Evolutionary conservation across 2,329 filamentous ascomycete genomes (phyloP), one percentile per base, ranked within the genome.

Genomic region (Talaromyces marneffei): DNA sequence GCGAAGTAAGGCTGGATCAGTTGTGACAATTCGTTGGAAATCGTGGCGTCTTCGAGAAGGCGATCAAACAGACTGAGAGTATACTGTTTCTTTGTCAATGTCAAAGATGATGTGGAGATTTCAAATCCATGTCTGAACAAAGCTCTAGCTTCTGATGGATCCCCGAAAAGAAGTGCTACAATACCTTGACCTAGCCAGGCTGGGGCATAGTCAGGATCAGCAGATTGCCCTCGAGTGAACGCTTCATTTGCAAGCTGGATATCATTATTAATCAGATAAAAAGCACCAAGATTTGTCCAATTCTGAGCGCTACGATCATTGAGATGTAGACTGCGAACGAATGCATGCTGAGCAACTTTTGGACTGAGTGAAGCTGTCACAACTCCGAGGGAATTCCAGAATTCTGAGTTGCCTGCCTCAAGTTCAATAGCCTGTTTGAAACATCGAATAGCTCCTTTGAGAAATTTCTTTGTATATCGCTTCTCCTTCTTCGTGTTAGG

Each of bases 381-480:
- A 3, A 97, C 91, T 55, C 93, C 94, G 2, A 99, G 82, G 0
- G 94, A 88, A 71, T 97, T 97, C 94, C 94, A 99, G 74, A 97
- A 97, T 67, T 97, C 93, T 0, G 91, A 81, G 71, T 97, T 99
- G 57, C 92, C 90, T 6, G 92, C 90, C 74, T 99, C 95, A 1
- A 97, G 82, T 75, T 97, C 94, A 66, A 99, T 99, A 0, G 94
- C 90, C 48, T 91, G 84, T 77, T 99, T 99, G 82, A 99, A 97
- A 68, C 91, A 94, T 59, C 87, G 84, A 65, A 97, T 88, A 1
- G 94, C 85, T 6, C 92, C 87, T 72, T 89, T 92, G 52, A 94
- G 80, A 66, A 91, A 92, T 18, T 66, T 82, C 83, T 70, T 85
- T 83, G 18, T 68, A 65, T 82, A 80, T 68, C 82, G 88, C 69